These are phyloP conservation scores for Cytospora schulzeri DNA, from an alignment of 2,329 filamentous ascomycete species.

Conservation along the genomic window DNA sequence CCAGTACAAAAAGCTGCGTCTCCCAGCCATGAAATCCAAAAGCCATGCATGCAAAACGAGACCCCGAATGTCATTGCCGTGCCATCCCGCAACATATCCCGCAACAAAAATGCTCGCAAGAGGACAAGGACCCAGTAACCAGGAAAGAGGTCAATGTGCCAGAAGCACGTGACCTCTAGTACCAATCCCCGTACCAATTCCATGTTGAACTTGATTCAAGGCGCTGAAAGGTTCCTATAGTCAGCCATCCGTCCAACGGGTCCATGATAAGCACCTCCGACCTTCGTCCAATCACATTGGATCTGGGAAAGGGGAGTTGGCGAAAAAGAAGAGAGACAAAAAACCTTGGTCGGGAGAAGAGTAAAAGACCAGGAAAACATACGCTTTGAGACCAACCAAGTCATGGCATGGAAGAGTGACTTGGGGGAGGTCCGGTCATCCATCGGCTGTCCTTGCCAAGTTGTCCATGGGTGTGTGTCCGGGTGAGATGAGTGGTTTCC, in stretches of 20 bases:
- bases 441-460: slow-evolving; percentile 2
- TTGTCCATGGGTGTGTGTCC: background rate
- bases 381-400: slow-evolving; percentile 21
- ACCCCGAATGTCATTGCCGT: background rate
- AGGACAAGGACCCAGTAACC: background rate
- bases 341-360: slow-evolving; percentile 5
- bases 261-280: background rate
- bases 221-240: slow-evolving; percentile 18
- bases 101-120: background rate
- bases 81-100: background rate
- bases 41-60: background rate
- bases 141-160: background rate
- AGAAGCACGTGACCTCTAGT: background rate
- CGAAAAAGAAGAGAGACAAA: background rate
- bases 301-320: background rate
- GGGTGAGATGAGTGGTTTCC: background rate
- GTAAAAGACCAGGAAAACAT: slow-evolving; percentile 22
- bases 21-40: background rate
- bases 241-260: slow-evolving; percentile 24
- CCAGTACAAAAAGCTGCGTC: background rate
- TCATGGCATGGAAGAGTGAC: slow-evolving; percentile 16
- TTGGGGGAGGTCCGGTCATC: slow-evolving; percentile 8
- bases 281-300: background rate
- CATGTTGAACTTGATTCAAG: background rate
- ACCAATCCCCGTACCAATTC: background rate